phyloP scores from a whole-genome alignment of 1,139 yeast species.

The Debaryomycetaceae sp. region DNA sequence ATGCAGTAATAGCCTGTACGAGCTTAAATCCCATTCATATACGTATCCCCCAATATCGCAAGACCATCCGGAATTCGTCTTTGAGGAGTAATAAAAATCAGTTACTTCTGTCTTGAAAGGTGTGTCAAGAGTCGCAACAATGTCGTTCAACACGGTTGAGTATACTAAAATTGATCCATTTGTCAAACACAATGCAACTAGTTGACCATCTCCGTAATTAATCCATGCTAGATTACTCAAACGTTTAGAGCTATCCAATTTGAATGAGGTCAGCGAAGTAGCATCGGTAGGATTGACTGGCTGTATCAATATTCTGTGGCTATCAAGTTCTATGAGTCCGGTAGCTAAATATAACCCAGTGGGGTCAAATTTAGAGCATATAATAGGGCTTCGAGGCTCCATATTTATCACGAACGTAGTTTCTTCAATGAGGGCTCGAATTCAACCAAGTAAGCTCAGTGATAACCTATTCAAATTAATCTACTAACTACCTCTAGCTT shows the following conservation, averaged over 20 bases:
- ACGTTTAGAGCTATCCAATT: slow-evolving; percentile 53
- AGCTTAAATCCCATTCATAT: slow-evolving; percentile 59
- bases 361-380: slow-evolving; percentile 49
- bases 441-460: too few relatives aligned
- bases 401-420: too few relatives aligned
- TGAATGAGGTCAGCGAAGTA: slow-evolving; percentile 38
- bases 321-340: slow-evolving; percentile 67
- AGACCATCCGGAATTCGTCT: slow-evolving; percentile 53
- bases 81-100: slow-evolving; percentile 45
- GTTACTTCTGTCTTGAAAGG: slow-evolving; percentile 51
- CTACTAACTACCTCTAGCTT: not conserved
- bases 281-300: slow-evolving; percentile 40
- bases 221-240: slow-evolving; percentile 61
- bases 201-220: slow-evolving; percentile 31
- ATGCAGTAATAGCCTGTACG: slow-evolving; percentile 36
- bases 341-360: slow-evolving; percentile 61
- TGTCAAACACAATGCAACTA: slow-evolving; percentile 63
- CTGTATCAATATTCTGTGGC: slow-evolving; percentile 68
- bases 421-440: too few relatives aligned
- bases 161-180: slow-evolving; percentile 64
- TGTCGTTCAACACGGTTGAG: slow-evolving; percentile 62
- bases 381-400: slow-evolving; percentile 8
- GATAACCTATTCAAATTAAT: too few relatives aligned
- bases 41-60: slow-evolving; percentile 62
- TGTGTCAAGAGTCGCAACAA: slow-evolving; percentile 49